Percentiles rank a stretch among this genome's conserved stretches.
phyloP scores from a whole-genome alignment of 306 rosid genomes.

The Morella rubra region DNA sequence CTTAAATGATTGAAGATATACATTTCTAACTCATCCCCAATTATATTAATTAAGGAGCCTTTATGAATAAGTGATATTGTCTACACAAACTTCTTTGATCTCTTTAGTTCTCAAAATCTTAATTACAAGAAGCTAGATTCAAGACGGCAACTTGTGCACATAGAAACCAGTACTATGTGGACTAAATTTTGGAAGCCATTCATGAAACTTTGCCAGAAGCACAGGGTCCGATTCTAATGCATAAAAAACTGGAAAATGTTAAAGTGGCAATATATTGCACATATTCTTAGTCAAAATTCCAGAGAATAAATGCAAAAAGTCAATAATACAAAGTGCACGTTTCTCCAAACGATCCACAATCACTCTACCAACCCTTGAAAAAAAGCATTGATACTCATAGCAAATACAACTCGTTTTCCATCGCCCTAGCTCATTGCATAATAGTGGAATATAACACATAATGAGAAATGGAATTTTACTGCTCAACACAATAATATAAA shows the following conservation, averaged over 20 bases:
- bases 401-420: neutral
- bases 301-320: neutral
- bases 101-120: neutral
- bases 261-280: neutral
- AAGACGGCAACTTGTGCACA: neutral
- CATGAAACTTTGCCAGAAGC: neutral
- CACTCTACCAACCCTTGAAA: neutral
- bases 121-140: neutral
- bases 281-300: neutral
- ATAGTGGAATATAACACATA: neutral
- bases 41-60: no score
- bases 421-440: neutral
- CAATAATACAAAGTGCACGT: neutral
- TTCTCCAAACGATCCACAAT: neutral
- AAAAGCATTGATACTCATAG: neutral
- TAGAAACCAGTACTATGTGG: neutral
- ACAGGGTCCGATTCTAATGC: neutral
- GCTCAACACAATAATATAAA: neutral
- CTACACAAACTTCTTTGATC: neutral
- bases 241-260: neutral
- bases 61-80: no score
- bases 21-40: neutral
- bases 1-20: neutral
- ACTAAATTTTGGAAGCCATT: neutral
- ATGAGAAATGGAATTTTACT: neutral